phyloP scores from a whole-genome alignment of 306 rosid genomes.

The Cercis canadensis region DNA sequence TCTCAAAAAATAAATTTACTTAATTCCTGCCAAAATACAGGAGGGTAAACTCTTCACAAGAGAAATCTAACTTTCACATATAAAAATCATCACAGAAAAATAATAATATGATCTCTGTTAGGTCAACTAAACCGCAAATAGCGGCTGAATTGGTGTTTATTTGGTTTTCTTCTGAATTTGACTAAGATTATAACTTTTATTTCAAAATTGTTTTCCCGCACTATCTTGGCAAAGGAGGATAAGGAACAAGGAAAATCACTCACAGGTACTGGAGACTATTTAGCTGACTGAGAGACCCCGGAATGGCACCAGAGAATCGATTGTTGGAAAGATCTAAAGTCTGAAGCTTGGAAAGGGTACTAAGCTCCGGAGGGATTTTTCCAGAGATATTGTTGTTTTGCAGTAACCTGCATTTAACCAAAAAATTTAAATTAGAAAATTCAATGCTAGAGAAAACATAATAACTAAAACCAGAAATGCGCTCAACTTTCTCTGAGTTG shows the following conservation, averaged over 20 bases:
- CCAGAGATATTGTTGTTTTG: constrained; percentile 76
- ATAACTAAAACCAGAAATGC: not conserved
- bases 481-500: not conserved
- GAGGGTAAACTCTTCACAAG: not conserved
- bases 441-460: not conserved
- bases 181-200: not conserved
- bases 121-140: not conserved
- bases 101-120: not conserved
- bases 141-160: not conserved
- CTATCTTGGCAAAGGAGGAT: constrained; percentile 36
- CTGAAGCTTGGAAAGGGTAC: constrained; percentile 58
- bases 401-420: constrained; percentile 46
- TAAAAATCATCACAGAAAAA: not conserved
- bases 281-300: constrained; percentile 54
- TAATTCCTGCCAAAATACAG: not conserved
- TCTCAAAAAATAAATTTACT: constrained; percentile 6
- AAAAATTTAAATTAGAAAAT: not conserved
- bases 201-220: constrained; percentile 25
- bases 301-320: constrained; percentile 51
- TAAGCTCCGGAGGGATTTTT: constrained; percentile 61
- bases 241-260: constrained; percentile 35
- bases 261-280: constrained; percentile 65
- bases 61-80: not conserved
- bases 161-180: not conserved
- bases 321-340: constrained; percentile 74